Evolutionary conservation across 2,329 filamentous ascomycete genomes (phyloP).

Genomic region (Alternaria alternata): DNA sequence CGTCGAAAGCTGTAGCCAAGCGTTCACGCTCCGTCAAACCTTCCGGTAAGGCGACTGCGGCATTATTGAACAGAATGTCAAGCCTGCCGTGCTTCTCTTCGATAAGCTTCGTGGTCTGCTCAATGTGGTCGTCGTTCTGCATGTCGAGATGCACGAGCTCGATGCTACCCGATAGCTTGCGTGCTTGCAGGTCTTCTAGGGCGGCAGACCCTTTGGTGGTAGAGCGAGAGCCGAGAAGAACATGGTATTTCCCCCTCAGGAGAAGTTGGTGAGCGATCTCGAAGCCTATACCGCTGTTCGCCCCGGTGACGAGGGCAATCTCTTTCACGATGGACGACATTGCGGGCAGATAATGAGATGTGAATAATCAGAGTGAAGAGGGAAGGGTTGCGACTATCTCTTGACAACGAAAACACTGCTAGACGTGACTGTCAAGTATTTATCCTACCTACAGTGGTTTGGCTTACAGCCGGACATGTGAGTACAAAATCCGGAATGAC

Average conservation of each 20-base stretch:
- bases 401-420: too few species aligned
- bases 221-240: conserved; percentile 35
- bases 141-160: conserved; percentile 56
- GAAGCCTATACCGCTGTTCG: conserved; percentile 60
- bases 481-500: conserved; percentile 7
- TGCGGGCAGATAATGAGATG: neutral
- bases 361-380: neutral
- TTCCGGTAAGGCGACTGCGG: conserved; percentile 36
- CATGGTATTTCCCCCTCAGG: conserved; percentile 45
- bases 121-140: conserved; percentile 54
- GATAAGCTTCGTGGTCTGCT: conserved; percentile 44
- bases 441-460: neutral
- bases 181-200: conserved; percentile 37
- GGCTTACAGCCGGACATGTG: neutral
- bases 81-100: conserved; percentile 43
- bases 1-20: conserved; percentile 38
- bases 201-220: conserved; percentile 36
- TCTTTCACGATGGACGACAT: conserved; percentile 34
- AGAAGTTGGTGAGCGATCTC: conserved; percentile 55
- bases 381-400: neutral
- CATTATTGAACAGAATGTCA: conserved; percentile 53
- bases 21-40: conserved; percentile 32
- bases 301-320: conserved; percentile 51
- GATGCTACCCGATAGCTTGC: conserved; percentile 38
- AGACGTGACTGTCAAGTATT: neutral